Conservation (phyloP, 1,139 yeast genomes). For the Hyphopichia khmerensis region DNA sequence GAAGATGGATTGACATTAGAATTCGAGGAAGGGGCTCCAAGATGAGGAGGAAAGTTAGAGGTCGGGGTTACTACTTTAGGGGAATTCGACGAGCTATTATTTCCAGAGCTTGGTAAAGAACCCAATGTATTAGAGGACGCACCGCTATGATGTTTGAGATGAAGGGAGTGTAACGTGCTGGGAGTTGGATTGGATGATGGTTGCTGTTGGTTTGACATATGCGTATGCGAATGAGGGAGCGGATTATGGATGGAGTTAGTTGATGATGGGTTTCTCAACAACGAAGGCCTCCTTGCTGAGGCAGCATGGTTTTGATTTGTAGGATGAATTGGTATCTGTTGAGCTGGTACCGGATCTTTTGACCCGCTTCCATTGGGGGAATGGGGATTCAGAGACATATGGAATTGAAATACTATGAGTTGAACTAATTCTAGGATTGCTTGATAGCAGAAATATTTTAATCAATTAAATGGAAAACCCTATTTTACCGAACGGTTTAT, state of each 20-base stretch:
- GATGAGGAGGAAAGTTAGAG: neutral
- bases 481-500: too few species aligned
- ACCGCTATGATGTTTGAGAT: neutral
- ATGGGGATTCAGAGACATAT: constrained; percentile 1
- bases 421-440: neutral
- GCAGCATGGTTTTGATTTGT: constrained; percentile 2
- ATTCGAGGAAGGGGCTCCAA: constrained; percentile 6
- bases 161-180: constrained; percentile 4
- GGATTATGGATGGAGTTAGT: constrained; percentile 5
- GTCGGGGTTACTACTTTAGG: constrained; percentile 2
- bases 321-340: neutral
- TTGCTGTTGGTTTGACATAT: neutral
- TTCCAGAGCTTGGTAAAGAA: neutral
- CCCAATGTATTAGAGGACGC: neutral
- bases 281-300: constrained; percentile 17
- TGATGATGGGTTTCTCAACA: constrained; percentile 20
- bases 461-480: too few species aligned
- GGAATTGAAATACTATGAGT: too few species aligned
- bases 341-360: neutral
- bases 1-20: neutral
- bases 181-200: constrained; percentile 9
- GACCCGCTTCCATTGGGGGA: neutral
- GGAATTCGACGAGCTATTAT: neutral
- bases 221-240: constrained; percentile 4
- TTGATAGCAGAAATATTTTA: too few species aligned